Percentiles rank a stretch among this genome's conserved stretches.
Conservation (phyloP, 2,329 filamentous ascomycete genomes). For the Leptosphaerulina australis region DNA sequence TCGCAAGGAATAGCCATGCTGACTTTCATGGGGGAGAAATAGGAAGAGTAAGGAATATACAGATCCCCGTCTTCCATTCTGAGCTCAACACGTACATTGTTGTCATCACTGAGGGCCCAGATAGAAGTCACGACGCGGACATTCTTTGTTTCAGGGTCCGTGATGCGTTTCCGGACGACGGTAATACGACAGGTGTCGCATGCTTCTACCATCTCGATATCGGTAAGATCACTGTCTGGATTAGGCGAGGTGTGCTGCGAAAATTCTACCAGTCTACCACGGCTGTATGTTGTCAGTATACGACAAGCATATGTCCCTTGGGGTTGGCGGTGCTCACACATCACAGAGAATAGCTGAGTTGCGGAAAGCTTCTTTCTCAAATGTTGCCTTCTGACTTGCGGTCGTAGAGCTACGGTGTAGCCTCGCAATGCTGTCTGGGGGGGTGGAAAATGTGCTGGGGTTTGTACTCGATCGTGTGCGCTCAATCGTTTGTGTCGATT, state of each 20-base stretch:
- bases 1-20: constrained; percentile 48
- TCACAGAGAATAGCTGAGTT: constrained; percentile 55
- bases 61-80: constrained; percentile 50
- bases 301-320: not conserved
- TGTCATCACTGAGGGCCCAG: constrained; percentile 54
- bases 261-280: constrained; percentile 51
- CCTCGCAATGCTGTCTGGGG: constrained; percentile 28
- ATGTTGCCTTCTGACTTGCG: constrained; percentile 42
- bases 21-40: constrained; percentile 54
- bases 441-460: constrained; percentile 28
- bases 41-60: constrained; percentile 54
- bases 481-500: constrained; percentile 10
- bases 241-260: constrained; percentile 44
- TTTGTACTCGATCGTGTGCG: constrained; percentile 22
- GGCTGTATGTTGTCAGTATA: constrained; percentile 29
- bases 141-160: constrained; percentile 38
- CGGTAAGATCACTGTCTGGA: constrained; percentile 15
- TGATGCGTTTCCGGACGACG: constrained; percentile 53
- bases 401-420: constrained; percentile 43
- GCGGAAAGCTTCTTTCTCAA: constrained; percentile 51
- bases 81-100: constrained; percentile 51
- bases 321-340: constrained; percentile 36
- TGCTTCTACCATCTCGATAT: constrained; percentile 50
- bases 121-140: constrained; percentile 52
- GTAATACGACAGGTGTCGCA: constrained; percentile 50